Conservation (phyloP, 495 filamentous ascomycete species). For the Friedmanniomyces endolithicus region DNA sequence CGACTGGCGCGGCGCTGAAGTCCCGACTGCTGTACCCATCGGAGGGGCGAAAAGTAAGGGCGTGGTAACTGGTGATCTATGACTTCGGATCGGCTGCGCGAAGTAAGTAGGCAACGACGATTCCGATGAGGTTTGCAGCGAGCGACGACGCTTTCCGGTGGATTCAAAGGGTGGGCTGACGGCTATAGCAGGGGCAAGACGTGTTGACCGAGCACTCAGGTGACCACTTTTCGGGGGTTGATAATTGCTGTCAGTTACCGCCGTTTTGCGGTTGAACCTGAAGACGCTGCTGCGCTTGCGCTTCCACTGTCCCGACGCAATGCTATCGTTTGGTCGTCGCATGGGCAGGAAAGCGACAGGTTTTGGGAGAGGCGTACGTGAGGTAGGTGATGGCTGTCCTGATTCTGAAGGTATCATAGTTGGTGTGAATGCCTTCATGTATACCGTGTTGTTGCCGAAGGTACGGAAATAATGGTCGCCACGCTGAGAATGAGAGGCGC, state of each 20-base stretch:
- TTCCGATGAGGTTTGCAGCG: neutral
- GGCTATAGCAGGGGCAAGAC: neutral
- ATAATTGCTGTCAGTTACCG: neutral
- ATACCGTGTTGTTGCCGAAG: conserved; percentile 8
- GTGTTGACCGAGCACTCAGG: neutral
- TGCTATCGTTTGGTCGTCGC: neutral
- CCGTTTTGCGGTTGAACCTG: neutral
- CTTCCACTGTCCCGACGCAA: neutral
- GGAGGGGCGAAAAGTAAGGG: neutral
- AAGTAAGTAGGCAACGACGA: neutral
- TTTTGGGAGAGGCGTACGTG: neutral
- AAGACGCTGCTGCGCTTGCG: conserved; percentile 12
- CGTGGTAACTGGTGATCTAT: neutral
- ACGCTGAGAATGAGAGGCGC: neutral
- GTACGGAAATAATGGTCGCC: conserved; percentile 17
- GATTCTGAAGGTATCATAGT: neutral
- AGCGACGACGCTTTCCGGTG: neutral
- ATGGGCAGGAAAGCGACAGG: neutral
- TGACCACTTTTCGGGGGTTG: neutral
- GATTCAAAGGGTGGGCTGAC: conserved; percentile 4
- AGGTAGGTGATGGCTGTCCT: neutral
- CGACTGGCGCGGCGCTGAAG: neutral
- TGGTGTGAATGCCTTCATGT: neutral
- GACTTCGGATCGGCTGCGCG: neutral
- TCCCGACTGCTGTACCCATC: neutral